phyloP scores from a whole-genome alignment of 1,284 basidiomycete species.

The Apiotrichum brassicae region DNA sequence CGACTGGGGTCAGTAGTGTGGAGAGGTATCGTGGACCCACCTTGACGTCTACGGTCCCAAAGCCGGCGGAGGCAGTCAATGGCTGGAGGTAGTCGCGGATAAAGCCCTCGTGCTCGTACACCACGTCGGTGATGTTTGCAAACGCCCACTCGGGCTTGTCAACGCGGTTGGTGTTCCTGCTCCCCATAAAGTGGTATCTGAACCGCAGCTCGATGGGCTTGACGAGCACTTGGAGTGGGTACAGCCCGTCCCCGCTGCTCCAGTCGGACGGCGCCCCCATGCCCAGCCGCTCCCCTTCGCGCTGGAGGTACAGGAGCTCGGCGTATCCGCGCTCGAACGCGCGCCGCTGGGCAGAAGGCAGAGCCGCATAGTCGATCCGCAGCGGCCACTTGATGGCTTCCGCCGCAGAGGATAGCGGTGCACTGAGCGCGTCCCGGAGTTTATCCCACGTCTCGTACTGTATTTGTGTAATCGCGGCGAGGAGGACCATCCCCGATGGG shows the following conservation, averaged over 20 bases:
- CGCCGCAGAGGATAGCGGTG: slow-evolving; percentile 57
- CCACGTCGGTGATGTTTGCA: slow-evolving; percentile 75
- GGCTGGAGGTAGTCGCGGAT: slow-evolving; percentile 68
- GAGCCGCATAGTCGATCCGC: slow-evolving; percentile 59
- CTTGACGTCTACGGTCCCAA: slow-evolving; percentile 63
- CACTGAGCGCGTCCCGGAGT: slow-evolving; percentile 59
- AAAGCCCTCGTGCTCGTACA: slow-evolving; percentile 72
- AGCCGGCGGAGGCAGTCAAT: slow-evolving; percentile 60
- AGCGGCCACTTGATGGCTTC: slow-evolving; percentile 74
- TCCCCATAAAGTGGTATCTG: slow-evolving; percentile 90
- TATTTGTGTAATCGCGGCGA: slow-evolving; percentile 50
- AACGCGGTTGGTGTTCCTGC: slow-evolving; percentile 77
- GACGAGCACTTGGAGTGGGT: slow-evolving; percentile 77
- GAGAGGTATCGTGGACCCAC: slow-evolving; percentile 48
- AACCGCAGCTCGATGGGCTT: slow-evolving; percentile 80
- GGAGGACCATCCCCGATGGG: slow-evolving; percentile 52
- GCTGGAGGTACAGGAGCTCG: slow-evolving; percentile 69
- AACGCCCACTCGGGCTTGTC: slow-evolving; percentile 99
- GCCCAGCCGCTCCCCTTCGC: slow-evolving; percentile 48
- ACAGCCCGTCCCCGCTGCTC: slow-evolving; percentile 52
- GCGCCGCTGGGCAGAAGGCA: slow-evolving; percentile 52
- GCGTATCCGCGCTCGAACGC: slow-evolving; percentile 67
- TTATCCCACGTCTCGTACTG: slow-evolving; percentile 65
- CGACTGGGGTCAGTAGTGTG: slow-evolving; percentile 51
- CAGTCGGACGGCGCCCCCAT: slow-evolving; percentile 3